Conservation (phyloP, 257 asterid species). For the Nicotiana tomentosiformis region DNA sequence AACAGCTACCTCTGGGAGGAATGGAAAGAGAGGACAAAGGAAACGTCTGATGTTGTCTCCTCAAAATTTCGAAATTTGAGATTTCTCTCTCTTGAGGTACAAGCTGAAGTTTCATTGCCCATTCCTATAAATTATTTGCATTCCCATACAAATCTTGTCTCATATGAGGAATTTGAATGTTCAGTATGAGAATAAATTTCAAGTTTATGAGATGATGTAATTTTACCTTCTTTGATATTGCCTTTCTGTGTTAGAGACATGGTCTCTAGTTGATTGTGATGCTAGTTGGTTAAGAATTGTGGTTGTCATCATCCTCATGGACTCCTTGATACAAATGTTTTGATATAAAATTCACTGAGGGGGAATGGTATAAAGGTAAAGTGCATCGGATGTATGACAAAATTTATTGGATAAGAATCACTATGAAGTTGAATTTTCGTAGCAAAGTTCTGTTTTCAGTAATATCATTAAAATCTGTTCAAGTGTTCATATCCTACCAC, state of each 20-base stretch:
- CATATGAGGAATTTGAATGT: neutral
- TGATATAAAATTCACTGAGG: neutral
- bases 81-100: conserved; percentile 82
- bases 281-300: neutral
- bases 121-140: neutral
- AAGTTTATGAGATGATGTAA: neutral
- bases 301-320: neutral
- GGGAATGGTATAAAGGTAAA: neutral
- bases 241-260: neutral
- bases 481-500: neutral
- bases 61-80: conserved; percentile 61
- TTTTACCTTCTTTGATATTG: neutral
- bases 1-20: conserved; percentile 92
- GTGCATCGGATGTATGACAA: neutral
- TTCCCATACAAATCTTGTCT: neutral
- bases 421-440: neutral
- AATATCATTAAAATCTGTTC: neutral
- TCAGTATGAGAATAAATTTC: neutral
- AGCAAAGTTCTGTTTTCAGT: neutral
- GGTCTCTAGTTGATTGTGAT: neutral
- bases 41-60: conserved; percentile 46
- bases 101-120: neutral
- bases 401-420: neutral
- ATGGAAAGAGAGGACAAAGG: conserved; percentile 86
- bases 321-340: neutral